Percentiles rank a stretch among this genome's conserved stretches.
Conservation (phyloP, 2,329 filamentous ascomycete species). For the Talaromyces sp. region DNA sequence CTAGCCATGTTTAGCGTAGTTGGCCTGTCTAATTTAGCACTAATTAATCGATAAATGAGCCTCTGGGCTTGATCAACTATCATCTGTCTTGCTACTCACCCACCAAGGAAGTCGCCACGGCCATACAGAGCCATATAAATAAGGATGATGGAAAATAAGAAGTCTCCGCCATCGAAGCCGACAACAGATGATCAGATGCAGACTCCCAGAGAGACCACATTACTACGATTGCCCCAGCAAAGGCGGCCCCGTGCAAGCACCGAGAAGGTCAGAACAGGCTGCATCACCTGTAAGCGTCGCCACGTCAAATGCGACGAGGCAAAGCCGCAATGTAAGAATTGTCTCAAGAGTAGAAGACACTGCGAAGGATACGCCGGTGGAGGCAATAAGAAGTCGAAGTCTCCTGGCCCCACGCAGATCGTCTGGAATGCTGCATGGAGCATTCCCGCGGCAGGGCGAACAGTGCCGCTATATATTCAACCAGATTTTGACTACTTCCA, state of each 20-base stretch:
- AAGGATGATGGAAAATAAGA: not conserved
- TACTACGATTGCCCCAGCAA: not conserved
- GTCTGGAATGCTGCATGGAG: not conserved
- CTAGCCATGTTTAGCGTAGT: not conserved
- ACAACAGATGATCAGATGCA: not conserved
- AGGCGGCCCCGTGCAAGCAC: conserved; percentile 10
- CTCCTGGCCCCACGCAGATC: conserved; percentile 2
- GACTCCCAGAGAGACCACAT: not conserved
- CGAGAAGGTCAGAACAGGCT: conserved; percentile 11
- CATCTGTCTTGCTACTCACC: not conserved
- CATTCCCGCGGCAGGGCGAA: not conserved
- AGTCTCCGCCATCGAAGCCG: not conserved
- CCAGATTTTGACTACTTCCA: not conserved
- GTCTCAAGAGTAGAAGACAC: not conserved
- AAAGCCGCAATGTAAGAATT: conserved; percentile 6
- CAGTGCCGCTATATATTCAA: not conserved
- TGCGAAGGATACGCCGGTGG: conserved; percentile 5
- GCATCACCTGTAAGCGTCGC: conserved; percentile 10
- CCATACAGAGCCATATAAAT: not conserved
- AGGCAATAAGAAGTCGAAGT: not conserved
- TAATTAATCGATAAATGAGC: not conserved
- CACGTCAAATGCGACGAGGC: conserved; percentile 15
- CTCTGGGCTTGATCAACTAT: not conserved
- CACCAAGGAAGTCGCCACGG: not conserved
- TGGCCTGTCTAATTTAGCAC: not conserved